Percentiles rank a stretch among this genome's conserved stretches.
Evolutionary conservation across 2,329 filamentous ascomycete genomes (phyloP).

Genomic region (Fonsecaea pugnacius): DNA sequence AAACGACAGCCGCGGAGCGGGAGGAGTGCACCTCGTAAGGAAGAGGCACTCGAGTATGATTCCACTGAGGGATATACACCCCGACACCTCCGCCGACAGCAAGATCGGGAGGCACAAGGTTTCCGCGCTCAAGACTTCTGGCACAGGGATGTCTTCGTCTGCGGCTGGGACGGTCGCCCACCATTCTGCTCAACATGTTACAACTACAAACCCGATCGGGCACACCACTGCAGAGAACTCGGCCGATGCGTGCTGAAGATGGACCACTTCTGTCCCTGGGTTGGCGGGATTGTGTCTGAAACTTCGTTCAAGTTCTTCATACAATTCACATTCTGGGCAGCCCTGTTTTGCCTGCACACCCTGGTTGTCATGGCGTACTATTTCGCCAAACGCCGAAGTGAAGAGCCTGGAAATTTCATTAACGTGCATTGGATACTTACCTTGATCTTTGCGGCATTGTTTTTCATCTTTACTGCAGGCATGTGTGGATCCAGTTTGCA

Average conservation of each 20-base stretch:
- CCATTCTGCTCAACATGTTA: conserved; percentile 83
- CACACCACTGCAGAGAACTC: conserved; percentile 83
- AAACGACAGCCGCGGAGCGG: conserved; percentile 36
- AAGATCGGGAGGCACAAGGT: conserved; percentile 36
- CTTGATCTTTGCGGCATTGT: conserved; percentile 70
- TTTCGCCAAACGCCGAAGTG: conserved; percentile 58
- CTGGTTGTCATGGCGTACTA: conserved; percentile 69
- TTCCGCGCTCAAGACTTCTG: conserved; percentile 40
- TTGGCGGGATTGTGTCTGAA: conserved; percentile 89
- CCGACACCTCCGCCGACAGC: conserved; percentile 22
- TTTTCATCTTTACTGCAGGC: conserved; percentile 76
- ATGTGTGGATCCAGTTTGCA: conserved; percentile 77
- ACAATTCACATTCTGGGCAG: conserved; percentile 78
- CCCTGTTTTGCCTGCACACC: conserved; percentile 67
- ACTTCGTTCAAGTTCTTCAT: conserved; percentile 89
- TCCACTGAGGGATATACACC: conserved; percentile 22
- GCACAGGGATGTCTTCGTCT: conserved; percentile 78
- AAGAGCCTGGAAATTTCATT: conserved; percentile 36
- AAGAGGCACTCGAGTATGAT: conserved; percentile 28
- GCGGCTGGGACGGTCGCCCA: conserved; percentile 80
- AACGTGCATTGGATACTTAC: conserved; percentile 69
- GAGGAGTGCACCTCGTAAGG: conserved; percentile 22
- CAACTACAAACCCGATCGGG: conserved; percentile 85
- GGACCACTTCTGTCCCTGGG: conserved; percentile 96
- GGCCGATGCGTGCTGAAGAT: conserved; percentile 83